These are phyloP conservation scores for Pyrenula aspistea DNA, from an alignment of 495 filamentous ascomycete species.

Conservation along the genomic window DNA sequence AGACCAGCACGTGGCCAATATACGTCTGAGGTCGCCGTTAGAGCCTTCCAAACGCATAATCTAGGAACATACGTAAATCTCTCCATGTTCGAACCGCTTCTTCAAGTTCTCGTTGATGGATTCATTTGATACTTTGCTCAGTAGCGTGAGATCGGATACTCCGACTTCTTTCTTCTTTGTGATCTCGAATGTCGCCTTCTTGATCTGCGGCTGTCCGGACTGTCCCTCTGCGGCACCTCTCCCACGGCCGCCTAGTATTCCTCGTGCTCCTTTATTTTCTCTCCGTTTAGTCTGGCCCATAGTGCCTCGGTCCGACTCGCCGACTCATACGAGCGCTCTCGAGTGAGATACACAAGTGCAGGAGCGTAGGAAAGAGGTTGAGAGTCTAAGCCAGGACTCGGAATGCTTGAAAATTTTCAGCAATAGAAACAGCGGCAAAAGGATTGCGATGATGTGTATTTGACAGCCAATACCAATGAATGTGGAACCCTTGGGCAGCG, in stretches of 20 bases:
- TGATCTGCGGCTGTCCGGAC: slow-evolving; percentile 58
- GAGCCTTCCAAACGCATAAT: slow-evolving; percentile 10
- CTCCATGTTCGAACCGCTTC: slow-evolving; percentile 86
- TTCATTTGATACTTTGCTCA: slow-evolving; percentile 97
- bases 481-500: neutral
- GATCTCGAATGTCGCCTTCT: slow-evolving; percentile 90
- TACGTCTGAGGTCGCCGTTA: slow-evolving; percentile 57
- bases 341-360: no score
- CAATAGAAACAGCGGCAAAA: neutral
- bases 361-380: no score
- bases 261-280: neutral
- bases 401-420: neutral
- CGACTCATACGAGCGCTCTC: neutral
- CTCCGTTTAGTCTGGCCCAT: neutral
- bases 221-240: slow-evolving; percentile 24
- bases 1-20: slow-evolving; percentile 98
- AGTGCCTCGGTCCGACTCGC: neutral
- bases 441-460: neutral
- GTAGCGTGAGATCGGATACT: slow-evolving; percentile 91
- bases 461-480: neutral
- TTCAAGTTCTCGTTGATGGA: slow-evolving; percentile 99
- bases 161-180: slow-evolving; percentile 99
- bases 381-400: neutral
- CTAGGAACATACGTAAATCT: slow-evolving; percentile 71
- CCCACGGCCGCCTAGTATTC: neutral